Percentiles rank a stretch among this genome's conserved stretches.
phyloP scores from a whole-genome alignment of 345 rosid species.

The Erucastrum elatum region DNA sequence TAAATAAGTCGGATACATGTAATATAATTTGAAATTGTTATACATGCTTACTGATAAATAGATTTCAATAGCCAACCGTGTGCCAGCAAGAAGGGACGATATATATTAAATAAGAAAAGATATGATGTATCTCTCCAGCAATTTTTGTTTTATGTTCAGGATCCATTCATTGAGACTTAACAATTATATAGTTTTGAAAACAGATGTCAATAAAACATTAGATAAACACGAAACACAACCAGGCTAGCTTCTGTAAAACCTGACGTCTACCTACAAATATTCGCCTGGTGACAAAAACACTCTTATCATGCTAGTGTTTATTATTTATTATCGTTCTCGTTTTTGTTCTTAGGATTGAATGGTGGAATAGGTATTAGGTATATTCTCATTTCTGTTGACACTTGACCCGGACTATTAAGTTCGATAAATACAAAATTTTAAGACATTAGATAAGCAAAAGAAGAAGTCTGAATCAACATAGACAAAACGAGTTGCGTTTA shows the following conservation, averaged over 20 bases:
- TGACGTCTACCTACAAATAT: slow-evolving; percentile 16
- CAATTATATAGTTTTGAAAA: background rate
- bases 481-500: background rate
- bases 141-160: background rate
- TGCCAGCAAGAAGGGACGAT: slow-evolving; percentile 30
- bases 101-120: slow-evolving; percentile 3
- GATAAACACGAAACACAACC: slow-evolving; percentile 4
- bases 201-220: background rate
- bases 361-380: slow-evolving; percentile 32
- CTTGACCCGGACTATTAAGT: background rate
- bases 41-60: background rate
- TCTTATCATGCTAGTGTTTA: background rate
- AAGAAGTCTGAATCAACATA: slow-evolving; percentile 1
- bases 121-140: slow-evolving; percentile 32
- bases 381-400: background rate
- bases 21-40: background rate
- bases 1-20: background rate
- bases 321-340: background rate
- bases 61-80: slow-evolving; percentile 27
- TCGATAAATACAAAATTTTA: background rate
- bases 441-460: background rate
- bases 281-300: slow-evolving; percentile 8
- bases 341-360: slow-evolving; percentile 3
- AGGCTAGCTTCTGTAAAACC: slow-evolving; percentile 22
- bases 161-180: background rate